Evolutionary conservation across 495 filamentous ascomycete genomes (phyloP).

Genomic region (Talaromyces ruber): DNA sequence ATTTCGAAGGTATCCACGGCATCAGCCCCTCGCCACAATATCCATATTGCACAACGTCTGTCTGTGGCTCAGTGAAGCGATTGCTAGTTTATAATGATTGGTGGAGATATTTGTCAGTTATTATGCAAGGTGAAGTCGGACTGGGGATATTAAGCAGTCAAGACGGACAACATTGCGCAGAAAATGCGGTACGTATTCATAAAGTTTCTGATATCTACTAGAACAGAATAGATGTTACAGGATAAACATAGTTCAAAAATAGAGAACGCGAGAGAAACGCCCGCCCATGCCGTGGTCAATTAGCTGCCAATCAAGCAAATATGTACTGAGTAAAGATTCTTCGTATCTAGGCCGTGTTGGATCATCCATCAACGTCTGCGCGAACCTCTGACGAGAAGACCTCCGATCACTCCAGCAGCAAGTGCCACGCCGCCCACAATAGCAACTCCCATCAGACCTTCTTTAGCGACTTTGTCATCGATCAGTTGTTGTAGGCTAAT

Average conservation of each 20-base stretch:
- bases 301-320: slow-evolving; percentile 1
- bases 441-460: slow-evolving; percentile 91
- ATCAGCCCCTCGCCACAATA: not conserved
- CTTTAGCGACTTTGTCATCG: slow-evolving; percentile 91
- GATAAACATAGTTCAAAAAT: not conserved
- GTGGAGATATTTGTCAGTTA: not conserved
- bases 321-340: slow-evolving; percentile 1
- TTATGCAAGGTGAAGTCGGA: not conserved
- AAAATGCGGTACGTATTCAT: not conserved
- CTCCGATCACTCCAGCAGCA: slow-evolving; percentile 86
- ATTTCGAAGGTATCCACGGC: not conserved
- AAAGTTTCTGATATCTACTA: not conserved
- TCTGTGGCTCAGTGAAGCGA: not conserved
- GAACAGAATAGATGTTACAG: not conserved
- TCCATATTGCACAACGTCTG: not conserved
- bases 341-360: not conserved
- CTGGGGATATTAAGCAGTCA: not conserved
- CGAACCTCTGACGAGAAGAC: slow-evolving; percentile 66
- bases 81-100: not conserved
- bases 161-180: not conserved
- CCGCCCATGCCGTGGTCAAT: slow-evolving; percentile 9
- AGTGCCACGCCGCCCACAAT: slow-evolving; percentile 92
- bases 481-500: slow-evolving; percentile 75
- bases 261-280: slow-evolving; percentile 3
- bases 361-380: slow-evolving; percentile 41